Conservation (phyloP, 305 asterid genomes). For the Fraxinus sp. region DNA sequence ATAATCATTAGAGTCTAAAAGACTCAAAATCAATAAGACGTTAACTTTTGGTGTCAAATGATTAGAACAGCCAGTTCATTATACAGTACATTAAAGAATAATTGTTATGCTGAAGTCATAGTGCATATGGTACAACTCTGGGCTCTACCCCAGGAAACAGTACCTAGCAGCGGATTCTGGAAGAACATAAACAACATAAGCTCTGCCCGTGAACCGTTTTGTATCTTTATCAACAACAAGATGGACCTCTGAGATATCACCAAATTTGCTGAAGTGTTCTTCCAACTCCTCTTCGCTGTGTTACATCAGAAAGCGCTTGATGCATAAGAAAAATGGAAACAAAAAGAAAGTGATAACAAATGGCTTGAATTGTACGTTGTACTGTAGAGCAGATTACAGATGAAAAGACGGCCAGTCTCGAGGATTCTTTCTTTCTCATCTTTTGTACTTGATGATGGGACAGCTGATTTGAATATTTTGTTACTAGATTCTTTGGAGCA, state of each 20-base stretch:
- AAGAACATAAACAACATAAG: conserved; percentile 63
- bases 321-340: conserved; percentile 13
- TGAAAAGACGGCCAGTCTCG: conserved; percentile 64
- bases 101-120: background rate
- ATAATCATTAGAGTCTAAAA: background rate
- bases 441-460: conserved; percentile 30
- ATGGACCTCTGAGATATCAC: conserved; percentile 68
- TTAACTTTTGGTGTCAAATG: too few species aligned
- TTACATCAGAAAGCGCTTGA: conserved; percentile 19
- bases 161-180: conserved; percentile 94
- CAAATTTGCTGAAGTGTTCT: conserved; percentile 66
- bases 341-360: background rate
- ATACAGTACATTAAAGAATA: background rate
- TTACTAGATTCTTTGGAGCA: too few species aligned
- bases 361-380: conserved; percentile 49
- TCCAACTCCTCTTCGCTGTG: conserved; percentile 84
- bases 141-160: conserved; percentile 15
- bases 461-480: conserved; percentile 30
- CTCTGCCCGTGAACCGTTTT: conserved; percentile 79
- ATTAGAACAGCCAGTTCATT: too few species aligned
- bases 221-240: conserved; percentile 85
- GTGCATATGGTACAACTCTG: background rate
- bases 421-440: too few species aligned
- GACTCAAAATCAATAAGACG: background rate
- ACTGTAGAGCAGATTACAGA: conserved; percentile 81